These are phyloP conservation scores for Periconia sp. DNA, from an alignment of 2,329 filamentous ascomycete species.

Conservation along the genomic window DNA sequence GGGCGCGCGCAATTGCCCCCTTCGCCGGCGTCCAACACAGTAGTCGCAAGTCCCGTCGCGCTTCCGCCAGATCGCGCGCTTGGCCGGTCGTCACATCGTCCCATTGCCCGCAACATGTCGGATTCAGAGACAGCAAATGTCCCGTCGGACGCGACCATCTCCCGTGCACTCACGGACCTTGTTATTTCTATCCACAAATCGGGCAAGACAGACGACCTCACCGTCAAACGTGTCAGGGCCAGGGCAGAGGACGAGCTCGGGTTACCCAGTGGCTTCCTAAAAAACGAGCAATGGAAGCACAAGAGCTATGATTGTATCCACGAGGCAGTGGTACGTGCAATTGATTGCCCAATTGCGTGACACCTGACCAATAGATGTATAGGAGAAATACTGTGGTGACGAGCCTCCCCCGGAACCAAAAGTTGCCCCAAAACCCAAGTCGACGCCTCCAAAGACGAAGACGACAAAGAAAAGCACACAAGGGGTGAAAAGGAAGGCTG, in stretches of 20 bases:
- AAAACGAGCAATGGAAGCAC: constrained; percentile 60
- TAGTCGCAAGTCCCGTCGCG: not conserved
- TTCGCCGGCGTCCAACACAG: not conserved
- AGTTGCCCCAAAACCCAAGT: constrained; percentile 27
- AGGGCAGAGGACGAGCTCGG: constrained; percentile 59
- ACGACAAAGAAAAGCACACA: constrained; percentile 15
- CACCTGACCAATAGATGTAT: constrained; percentile 7
- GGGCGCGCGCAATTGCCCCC: no score
- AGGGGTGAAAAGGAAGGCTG: constrained; percentile 40
- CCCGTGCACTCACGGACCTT: constrained; percentile 47
- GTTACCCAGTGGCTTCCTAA: constrained; percentile 62
- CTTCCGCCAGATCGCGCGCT: not conserved
- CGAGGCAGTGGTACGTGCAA: constrained; percentile 35
- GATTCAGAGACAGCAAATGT: constrained; percentile 28
- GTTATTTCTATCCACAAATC: constrained; percentile 49
- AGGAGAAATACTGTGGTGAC: constrained; percentile 38
- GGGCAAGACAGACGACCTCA: constrained; percentile 58
- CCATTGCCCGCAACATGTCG: constrained; percentile 35
- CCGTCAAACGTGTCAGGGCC: constrained; percentile 62
- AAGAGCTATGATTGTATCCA: constrained; percentile 50
- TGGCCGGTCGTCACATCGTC: constrained; percentile 2
- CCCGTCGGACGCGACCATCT: constrained; percentile 47
- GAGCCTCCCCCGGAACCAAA: constrained; percentile 27
- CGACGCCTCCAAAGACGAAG: constrained; percentile 24
- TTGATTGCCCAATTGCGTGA: not conserved